Evolutionary conservation across 441 rosid species (phyloP).

Genomic region (Populus hybrid): DNA sequence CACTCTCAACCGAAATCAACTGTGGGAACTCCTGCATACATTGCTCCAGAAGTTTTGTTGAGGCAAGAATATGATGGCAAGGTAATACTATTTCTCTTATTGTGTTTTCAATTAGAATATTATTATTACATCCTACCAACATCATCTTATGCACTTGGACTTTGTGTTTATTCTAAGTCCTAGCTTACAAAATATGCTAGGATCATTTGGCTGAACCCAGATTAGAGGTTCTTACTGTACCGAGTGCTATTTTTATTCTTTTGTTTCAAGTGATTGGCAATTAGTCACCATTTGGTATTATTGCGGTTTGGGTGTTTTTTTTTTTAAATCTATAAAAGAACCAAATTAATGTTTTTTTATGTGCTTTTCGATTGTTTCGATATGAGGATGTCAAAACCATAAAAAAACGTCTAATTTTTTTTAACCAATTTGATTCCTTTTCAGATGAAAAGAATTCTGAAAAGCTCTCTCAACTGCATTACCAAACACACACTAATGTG

Average conservation of each 20-base stretch:
- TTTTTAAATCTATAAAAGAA: too few relatives aligned
- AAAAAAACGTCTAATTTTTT: too few relatives aligned
- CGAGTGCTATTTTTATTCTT: not conserved
- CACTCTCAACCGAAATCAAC: constrained; percentile 69
- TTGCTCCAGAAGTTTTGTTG: too few relatives aligned
- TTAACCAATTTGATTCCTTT: too few relatives aligned
- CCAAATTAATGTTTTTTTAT: not conserved
- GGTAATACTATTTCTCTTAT: constrained; percentile 39
- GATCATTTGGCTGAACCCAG: not conserved
- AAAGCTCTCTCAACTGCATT: not conserved
- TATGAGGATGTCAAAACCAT: too few relatives aligned
- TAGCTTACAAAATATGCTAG: not conserved
- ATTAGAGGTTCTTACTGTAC: not conserved
- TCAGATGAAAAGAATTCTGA: not conserved
- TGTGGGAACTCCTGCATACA: constrained; percentile 98
- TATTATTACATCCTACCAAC: not conserved
- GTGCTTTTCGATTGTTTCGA: not conserved
- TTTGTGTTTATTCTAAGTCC: not conserved
- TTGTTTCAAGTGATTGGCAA: not conserved
- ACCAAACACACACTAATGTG: not conserved
- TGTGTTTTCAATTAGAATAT: not conserved
- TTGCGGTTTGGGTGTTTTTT: not conserved
- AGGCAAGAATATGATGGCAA: constrained; percentile 96
- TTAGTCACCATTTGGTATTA: not conserved
- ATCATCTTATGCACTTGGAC: not conserved